These are phyloP conservation scores for Ministeria vibrans DNA, from an alignment of 78 protist species.

Conservation along the genomic window DNA sequence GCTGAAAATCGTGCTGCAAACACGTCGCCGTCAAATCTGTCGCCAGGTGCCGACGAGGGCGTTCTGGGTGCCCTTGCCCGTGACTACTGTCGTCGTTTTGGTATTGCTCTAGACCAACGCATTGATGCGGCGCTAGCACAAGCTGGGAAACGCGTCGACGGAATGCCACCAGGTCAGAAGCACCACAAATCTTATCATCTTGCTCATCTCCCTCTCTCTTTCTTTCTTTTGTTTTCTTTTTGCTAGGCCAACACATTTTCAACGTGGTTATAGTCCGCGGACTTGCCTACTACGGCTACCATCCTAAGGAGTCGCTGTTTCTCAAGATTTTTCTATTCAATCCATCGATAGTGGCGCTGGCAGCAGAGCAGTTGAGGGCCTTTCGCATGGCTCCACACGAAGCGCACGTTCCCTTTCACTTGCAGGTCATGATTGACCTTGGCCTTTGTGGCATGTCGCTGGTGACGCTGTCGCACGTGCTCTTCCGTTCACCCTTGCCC, in stretches of 20 bases:
- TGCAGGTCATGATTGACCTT: conserved; percentile 68
- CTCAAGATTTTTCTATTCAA: conserved; percentile 51
- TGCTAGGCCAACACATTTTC: conserved; percentile 20
- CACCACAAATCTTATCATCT: too few species aligned
- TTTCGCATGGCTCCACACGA: too few species aligned
- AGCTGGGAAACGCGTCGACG: too few species aligned
- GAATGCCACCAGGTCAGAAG: too few species aligned
- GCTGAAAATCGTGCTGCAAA: too few species aligned
- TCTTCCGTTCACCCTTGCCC: background rate
- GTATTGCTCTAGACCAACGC: too few species aligned
- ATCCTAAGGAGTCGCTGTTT: conserved; percentile 38
- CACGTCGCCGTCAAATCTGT: too few species aligned
- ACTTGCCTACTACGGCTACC: conserved; percentile 79
- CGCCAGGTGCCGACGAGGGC: too few species aligned
- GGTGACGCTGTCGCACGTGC: background rate
- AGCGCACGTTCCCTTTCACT: conserved; percentile 74
- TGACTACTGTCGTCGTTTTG: too few species aligned
- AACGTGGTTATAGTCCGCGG: conserved; percentile 36
- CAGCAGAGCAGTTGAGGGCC: conserved; percentile 27
- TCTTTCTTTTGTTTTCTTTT: background rate
- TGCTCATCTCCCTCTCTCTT: too few species aligned
- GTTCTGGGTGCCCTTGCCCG: too few species aligned
- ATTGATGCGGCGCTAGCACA: too few species aligned
- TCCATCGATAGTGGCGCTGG: conserved; percentile 25
- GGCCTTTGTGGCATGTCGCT: conserved; percentile 67